A percentile compares a stretch with the other conserved stretches of the same genome.
These are phyloP conservation scores for Paramyrothecium roridum DNA, from an alignment of 2,329 filamentous ascomycete genomes.

Conservation along the genomic window DNA sequence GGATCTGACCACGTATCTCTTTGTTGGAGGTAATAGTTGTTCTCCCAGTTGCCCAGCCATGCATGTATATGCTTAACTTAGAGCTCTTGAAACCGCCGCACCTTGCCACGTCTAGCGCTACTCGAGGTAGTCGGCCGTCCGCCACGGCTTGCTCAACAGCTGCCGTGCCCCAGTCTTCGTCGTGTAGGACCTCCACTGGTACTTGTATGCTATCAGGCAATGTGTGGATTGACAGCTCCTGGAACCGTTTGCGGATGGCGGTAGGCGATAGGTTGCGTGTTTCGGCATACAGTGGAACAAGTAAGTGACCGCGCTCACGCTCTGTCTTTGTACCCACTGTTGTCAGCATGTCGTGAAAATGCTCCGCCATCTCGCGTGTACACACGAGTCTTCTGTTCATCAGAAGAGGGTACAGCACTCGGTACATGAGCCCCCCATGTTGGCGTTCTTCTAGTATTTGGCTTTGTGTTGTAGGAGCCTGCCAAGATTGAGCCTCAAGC, in stretches of 20 bases:
- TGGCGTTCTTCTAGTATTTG: conserved; percentile 32
- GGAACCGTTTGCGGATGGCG: conserved; percentile 21
- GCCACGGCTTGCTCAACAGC: conserved; percentile 20
- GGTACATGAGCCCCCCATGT: conserved; percentile 27
- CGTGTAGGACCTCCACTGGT: conserved; percentile 25
- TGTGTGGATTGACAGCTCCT: conserved; percentile 25
- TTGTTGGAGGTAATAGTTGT: conserved; percentile 37
- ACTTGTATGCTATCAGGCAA: conserved; percentile 29
- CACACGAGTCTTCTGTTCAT: conserved; percentile 28
- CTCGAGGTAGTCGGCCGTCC: conserved; percentile 22
- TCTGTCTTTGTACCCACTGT: conserved; percentile 35
- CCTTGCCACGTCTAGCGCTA: conserved; percentile 28
- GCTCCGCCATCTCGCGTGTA: conserved; percentile 33
- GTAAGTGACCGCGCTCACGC: conserved; percentile 27
- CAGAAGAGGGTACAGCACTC: conserved; percentile 30
- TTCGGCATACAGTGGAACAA: conserved; percentile 23
- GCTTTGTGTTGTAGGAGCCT: conserved; percentile 23
- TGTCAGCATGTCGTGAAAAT: conserved; percentile 32
- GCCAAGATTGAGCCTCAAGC: conserved; percentile 29
- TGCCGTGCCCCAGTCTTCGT: conserved; percentile 20
- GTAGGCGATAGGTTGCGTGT: conserved; percentile 6
- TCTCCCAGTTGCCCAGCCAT: conserved; percentile 31
- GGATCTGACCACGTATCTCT: conserved; percentile 32
- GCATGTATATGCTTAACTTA: conserved; percentile 35
- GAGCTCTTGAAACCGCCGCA: conserved; percentile 29